These are phyloP conservation scores for Penicillium egyptiacum DNA, from an alignment of 495 filamentous ascomycete species.

Conservation along the genomic window DNA sequence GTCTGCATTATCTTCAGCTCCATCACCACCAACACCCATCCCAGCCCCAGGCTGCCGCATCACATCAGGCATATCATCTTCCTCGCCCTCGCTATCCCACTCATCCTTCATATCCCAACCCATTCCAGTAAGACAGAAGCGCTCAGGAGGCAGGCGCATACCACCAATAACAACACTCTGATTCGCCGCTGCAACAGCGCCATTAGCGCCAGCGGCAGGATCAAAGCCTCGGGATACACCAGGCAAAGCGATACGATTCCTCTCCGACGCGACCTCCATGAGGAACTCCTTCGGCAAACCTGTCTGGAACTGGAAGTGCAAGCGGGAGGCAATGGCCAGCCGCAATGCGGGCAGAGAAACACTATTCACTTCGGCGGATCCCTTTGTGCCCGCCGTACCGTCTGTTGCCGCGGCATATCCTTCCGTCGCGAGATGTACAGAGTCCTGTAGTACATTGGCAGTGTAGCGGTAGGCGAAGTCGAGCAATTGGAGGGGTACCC, in stretches of 20 bases:
- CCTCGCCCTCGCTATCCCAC: slow-evolving; percentile 67
- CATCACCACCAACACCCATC: slow-evolving; percentile 22
- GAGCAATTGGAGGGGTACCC: slow-evolving; percentile 89
- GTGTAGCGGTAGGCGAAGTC: slow-evolving; percentile 94
- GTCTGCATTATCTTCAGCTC: slow-evolving; percentile 40
- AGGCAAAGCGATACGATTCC: slow-evolving; percentile 80
- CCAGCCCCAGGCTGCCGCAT: slow-evolving; percentile 20
- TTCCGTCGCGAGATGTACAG: slow-evolving; percentile 54
- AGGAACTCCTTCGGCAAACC: slow-evolving; percentile 81
- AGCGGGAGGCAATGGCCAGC: slow-evolving; percentile 62
- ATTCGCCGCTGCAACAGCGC: slow-evolving; percentile 21
- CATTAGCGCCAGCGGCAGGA: slow-evolving; percentile 21
- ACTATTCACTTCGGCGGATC: slow-evolving; percentile 38
- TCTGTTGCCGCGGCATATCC: slow-evolving; percentile 46
- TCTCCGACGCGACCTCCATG: slow-evolving; percentile 75
- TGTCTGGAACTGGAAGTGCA: slow-evolving; percentile 64
- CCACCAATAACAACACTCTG: slow-evolving; percentile 57
- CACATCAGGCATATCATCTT: slow-evolving; percentile 46
- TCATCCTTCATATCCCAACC: slow-evolving; percentile 81
- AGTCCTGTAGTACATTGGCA: slow-evolving; percentile 49
- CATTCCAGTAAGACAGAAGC: slow-evolving; percentile 83
- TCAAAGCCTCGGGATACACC: slow-evolving; percentile 68
- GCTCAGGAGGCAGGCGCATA: slow-evolving; percentile 81
- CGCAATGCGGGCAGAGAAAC: slow-evolving; percentile 59
- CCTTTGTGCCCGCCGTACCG: slow-evolving; percentile 28